Conservation (phyloP, 306 rosid genomes). For the Sindora glabra region DNA sequence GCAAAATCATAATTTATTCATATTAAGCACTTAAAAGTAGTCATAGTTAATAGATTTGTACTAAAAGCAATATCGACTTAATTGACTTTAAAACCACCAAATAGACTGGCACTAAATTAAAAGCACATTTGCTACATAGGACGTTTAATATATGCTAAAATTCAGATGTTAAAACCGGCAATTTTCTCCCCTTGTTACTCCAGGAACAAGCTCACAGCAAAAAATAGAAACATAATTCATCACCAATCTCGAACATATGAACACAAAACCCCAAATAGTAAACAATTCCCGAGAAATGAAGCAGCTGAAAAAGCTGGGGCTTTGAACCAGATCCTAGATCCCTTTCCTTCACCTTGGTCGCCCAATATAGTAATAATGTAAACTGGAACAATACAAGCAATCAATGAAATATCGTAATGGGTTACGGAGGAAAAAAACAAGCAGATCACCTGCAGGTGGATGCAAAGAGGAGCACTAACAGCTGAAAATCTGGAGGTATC, state of each 20-base stretch:
- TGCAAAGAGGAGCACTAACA: neutral
- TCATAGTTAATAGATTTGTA: no score
- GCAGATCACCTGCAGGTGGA: conserved; percentile 23
- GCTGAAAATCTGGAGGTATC: conserved; percentile 7
- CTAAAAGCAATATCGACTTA: no score
- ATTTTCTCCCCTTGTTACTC: neutral
- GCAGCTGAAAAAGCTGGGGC: neutral
- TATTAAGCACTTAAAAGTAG: no score
- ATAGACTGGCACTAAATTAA: no score
- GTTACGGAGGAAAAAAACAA: neutral
- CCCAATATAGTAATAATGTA: neutral
- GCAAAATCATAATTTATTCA: neutral
- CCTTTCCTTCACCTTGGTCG: neutral
- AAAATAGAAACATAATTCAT: neutral
- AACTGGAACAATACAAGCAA: no score
- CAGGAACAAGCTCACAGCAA: neutral
- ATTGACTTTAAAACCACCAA: no score
- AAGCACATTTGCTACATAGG: neutral
- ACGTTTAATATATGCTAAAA: neutral
- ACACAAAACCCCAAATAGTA: neutral
- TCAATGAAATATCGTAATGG: neutral
- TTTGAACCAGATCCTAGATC: conserved; percentile 17
- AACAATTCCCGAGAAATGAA: neutral
- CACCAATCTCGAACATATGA: neutral
- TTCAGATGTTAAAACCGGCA: neutral